These are phyloP conservation scores for Aspergillus niger DNA, from an alignment of 2,329 filamentous ascomycete genomes.

Conservation along the genomic window DNA sequence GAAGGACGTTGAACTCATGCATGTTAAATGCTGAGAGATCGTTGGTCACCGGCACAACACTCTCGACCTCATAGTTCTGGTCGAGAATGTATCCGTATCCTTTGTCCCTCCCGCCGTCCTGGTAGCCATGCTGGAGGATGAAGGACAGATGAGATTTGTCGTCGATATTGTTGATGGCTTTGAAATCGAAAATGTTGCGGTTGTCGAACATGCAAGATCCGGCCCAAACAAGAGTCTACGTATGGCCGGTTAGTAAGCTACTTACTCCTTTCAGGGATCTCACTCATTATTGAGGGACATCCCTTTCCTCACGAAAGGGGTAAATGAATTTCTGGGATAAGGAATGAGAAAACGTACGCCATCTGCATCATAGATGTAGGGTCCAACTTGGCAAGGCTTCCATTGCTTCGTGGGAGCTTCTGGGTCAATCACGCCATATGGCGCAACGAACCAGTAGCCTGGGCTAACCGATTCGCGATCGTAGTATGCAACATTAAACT, in stretches of 20 bases:
- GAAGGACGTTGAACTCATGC: slow-evolving; percentile 45
- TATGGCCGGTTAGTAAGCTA: slow-evolving; percentile 12
- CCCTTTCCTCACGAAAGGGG: neutral
- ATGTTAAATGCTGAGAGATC: slow-evolving; percentile 39
- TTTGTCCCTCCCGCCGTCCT: slow-evolving; percentile 39
- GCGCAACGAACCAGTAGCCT: slow-evolving; percentile 54
- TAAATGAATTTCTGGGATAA: neutral
- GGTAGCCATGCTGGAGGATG: slow-evolving; percentile 38
- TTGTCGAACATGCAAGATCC: slow-evolving; percentile 51
- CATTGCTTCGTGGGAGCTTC: slow-evolving; percentile 29
- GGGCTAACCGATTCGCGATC: slow-evolving; percentile 35
- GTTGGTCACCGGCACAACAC: slow-evolving; percentile 34
- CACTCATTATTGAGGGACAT: neutral
- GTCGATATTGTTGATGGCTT: slow-evolving; percentile 48
- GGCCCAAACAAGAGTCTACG: slow-evolving; percentile 47
- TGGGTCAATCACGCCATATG: slow-evolving; percentile 38
- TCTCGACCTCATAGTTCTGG: slow-evolving; percentile 47
- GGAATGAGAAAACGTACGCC: slow-evolving; percentile 36
- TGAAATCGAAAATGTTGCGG: slow-evolving; percentile 51
- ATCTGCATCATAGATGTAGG: slow-evolving; percentile 54
- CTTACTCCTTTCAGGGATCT: neutral
- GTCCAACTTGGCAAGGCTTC: slow-evolving; percentile 49
- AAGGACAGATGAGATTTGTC: slow-evolving; percentile 51
- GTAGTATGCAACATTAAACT: slow-evolving; percentile 32
- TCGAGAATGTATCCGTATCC: slow-evolving; percentile 54